Evolutionary conservation across 1,139 yeast species (phyloP).

Genomic region (Lodderomyces elongisporus): DNA sequence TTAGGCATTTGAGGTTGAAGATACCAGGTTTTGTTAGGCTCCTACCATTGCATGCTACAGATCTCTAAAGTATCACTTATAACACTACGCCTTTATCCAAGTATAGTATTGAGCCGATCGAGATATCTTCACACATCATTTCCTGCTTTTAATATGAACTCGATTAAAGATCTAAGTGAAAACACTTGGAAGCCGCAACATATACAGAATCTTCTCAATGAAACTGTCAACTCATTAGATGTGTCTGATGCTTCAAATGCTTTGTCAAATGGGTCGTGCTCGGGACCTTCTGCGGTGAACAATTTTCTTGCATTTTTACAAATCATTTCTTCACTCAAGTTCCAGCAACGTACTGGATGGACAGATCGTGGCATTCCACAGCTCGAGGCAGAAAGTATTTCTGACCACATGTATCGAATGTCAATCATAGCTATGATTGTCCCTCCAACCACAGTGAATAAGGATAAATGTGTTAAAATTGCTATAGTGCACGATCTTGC

Average conservation of each 20-base stretch:
- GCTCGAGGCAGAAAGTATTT: constrained; percentile 60
- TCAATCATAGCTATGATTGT: constrained; percentile 74
- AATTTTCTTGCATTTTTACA: constrained; percentile 70
- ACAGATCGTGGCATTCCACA: constrained; percentile 62
- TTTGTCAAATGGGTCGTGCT: too few relatives aligned
- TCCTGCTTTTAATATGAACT: constrained; percentile 7
- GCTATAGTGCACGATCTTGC: constrained; percentile 94
- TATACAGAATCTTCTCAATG: constrained; percentile 36
- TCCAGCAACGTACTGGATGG: constrained; percentile 93
- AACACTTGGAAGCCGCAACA: constrained; percentile 55
- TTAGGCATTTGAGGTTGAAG: too few relatives aligned
- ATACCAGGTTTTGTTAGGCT: too few relatives aligned
- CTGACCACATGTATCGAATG: constrained; percentile 98
- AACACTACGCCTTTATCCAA: too few relatives aligned
- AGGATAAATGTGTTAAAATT: constrained; percentile 69
- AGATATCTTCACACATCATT: neutral
- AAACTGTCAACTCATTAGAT: too few relatives aligned
- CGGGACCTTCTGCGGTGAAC: too few relatives aligned
- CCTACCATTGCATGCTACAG: too few relatives aligned
- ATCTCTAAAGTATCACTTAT: too few relatives aligned
- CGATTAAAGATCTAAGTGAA: constrained; percentile 12
- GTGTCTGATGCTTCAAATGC: too few relatives aligned
- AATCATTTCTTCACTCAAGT: constrained; percentile 68
- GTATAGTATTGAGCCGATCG: too few relatives aligned
- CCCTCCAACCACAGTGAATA: constrained; percentile 44